Evolutionary conservation across 2,329 filamentous ascomycete genomes (phyloP).

Genomic region (Talaromyces sp.): DNA sequence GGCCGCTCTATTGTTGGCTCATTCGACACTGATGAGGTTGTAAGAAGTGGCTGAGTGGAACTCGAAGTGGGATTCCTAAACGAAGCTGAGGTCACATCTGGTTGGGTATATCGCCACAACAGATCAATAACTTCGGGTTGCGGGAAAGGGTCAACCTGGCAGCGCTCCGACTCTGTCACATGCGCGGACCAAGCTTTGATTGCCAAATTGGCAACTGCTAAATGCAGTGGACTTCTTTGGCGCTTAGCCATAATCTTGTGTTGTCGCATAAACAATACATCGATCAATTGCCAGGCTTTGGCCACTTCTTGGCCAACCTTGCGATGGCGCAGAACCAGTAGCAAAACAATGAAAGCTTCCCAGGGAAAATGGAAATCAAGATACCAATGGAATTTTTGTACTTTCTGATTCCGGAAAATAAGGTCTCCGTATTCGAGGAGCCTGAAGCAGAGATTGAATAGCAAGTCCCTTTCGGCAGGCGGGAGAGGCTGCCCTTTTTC

Average conservation of each 20-base stretch:
- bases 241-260: slow-evolving; percentile 19
- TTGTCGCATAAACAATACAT: slow-evolving; percentile 41
- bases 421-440: slow-evolving; percentile 22
- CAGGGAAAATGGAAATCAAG: slow-evolving; percentile 47
- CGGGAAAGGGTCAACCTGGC: slow-evolving; percentile 14
- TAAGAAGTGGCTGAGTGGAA: not conserved
- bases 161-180: slow-evolving; percentile 21
- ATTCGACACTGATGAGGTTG: not conserved
- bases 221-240: slow-evolving; percentile 20
- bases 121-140: slow-evolving; percentile 21
- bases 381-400: slow-evolving; percentile 44
- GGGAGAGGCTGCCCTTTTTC: slow-evolving; percentile 20
- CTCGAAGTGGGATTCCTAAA: not conserved
- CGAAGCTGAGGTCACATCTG: not conserved
- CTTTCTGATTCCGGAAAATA: slow-evolving; percentile 30
- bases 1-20: not conserved
- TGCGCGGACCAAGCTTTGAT: slow-evolving; percentile 25
- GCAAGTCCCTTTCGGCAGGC: slow-evolving; percentile 19
- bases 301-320: slow-evolving; percentile 31
- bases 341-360: slow-evolving; percentile 49
- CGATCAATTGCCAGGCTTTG: slow-evolving; percentile 44
- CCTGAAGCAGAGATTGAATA: slow-evolving; percentile 36
- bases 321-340: slow-evolving; percentile 39
- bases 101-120: slow-evolving; percentile 13
- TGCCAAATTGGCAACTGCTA: slow-evolving; percentile 24